Conservation (phyloP, 768 basidiomycete species). For the Pleurotus ostreatus region DNA sequence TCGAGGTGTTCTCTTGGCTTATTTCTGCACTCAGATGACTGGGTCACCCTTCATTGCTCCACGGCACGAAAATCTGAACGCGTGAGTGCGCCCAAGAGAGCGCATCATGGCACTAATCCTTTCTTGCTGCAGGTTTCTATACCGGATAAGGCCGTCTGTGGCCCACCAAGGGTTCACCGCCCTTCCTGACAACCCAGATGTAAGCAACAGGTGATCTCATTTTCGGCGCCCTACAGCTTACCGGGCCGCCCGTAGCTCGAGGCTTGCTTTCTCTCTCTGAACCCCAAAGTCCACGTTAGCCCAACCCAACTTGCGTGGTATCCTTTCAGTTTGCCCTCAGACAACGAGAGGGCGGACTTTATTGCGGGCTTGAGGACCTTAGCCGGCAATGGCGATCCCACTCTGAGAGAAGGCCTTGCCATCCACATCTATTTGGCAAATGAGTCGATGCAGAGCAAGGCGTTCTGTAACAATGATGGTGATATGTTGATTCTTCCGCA, state of each 20-base stretch:
- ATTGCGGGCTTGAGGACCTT: slow-evolving; percentile 59
- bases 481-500: slow-evolving; percentile 67
- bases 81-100: slow-evolving; percentile 29
- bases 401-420: slow-evolving; percentile 59
- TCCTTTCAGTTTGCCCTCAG: slow-evolving; percentile 51
- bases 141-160: slow-evolving; percentile 66
- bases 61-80: slow-evolving; percentile 45
- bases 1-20: background rate
- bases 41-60: slow-evolving; percentile 60
- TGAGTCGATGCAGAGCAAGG: slow-evolving; percentile 54
- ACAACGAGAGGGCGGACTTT: slow-evolving; percentile 42
- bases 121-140: slow-evolving; percentile 44
- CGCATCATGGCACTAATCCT: too few species aligned
- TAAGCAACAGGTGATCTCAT: slow-evolving; percentile 21
- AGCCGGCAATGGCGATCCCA: slow-evolving; percentile 60
- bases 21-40: slow-evolving; percentile 38
- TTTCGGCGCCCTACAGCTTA: background rate
- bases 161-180: slow-evolving; percentile 59
- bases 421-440: slow-evolving; percentile 62
- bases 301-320: slow-evolving; percentile 67
- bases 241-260: slow-evolving; percentile 39
- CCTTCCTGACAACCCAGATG: slow-evolving; percentile 55
- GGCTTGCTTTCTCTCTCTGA: slow-evolving; percentile 54
- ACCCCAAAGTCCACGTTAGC: slow-evolving; percentile 56
- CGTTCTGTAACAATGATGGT: slow-evolving; percentile 61